phyloP scores from a whole-genome alignment of 164 flowering plant genomes.

The Umbellularia californica region DNA sequence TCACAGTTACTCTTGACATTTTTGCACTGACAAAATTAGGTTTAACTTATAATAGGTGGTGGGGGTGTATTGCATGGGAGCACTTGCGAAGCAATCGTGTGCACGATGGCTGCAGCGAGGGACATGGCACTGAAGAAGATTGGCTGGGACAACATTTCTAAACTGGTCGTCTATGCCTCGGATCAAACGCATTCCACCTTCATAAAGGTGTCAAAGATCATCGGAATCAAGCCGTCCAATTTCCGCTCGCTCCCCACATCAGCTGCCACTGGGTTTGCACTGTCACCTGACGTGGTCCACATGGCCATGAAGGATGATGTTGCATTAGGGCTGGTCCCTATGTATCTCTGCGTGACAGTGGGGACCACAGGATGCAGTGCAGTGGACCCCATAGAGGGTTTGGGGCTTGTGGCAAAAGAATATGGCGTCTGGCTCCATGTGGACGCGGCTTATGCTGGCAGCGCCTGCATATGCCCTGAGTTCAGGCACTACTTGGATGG shows the following conservation, averaged over 20 bases:
- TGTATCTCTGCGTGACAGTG: slow-evolving; percentile 44
- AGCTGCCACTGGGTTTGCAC: slow-evolving; percentile 9
- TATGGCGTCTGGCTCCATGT: slow-evolving; percentile 56
- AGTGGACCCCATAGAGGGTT: slow-evolving; percentile 39
- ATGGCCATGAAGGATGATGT: slow-evolving; percentile 37
- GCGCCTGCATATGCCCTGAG: slow-evolving; percentile 73
- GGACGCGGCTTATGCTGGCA: slow-evolving; percentile 60
- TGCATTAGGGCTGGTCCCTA: slow-evolving; percentile 42
- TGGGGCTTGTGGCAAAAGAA: slow-evolving; percentile 34
- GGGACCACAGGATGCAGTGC: slow-evolving; percentile 63
- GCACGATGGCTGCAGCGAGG: slow-evolving; percentile 45
- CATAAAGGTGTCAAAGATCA: slow-evolving; percentile 39
- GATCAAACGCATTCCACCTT: slow-evolving; percentile 62
- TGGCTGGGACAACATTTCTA: slow-evolving; percentile 21
- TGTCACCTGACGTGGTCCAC: slow-evolving; percentile 23
- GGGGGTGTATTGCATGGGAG: slow-evolving; percentile 63
- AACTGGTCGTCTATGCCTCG: slow-evolving; percentile 52
- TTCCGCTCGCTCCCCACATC: slow-evolving; percentile 29
- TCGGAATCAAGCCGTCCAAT: slow-evolving; percentile 37
- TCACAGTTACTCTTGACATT: too few species aligned
- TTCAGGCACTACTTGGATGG: slow-evolving; percentile 43
- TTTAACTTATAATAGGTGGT: slow-evolving; percentile 8
- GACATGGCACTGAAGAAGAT: slow-evolving; percentile 21
- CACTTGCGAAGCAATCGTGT: slow-evolving; percentile 47
- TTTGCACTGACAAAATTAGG: too few species aligned